Base-by-base conservation (phyloP, 805 yeast species). In the Pichia rugopelliculosa region DNA sequence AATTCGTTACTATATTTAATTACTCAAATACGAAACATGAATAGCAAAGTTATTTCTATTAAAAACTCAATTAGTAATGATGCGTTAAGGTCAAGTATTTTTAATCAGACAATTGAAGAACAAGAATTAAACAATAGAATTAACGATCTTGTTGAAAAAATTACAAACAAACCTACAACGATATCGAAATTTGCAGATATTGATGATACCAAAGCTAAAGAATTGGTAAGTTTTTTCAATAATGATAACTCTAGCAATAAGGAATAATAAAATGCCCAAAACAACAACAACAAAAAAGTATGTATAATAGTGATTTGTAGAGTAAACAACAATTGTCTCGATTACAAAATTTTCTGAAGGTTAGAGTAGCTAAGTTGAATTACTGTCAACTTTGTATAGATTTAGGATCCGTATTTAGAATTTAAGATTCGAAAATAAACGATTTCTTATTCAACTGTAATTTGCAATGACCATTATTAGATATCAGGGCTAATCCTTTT, bases 1-100 rank as follows among this genome's bases (percentile, higher is more conserved):
- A 43, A 46, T 36, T 42, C 46, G 4, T 22, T 46, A 17, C 5
- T 41, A 9, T 46, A 27, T 38, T 36, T 46, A 11, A 26, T 37
- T 7, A 41, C 27, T 6, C 46, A 46, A 33, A 21, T 38, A 22
- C 41, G 43, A 38, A 30, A 30, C 20, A 46, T 22, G 11, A 37
- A 24, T n/a, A 38, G 42, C 8, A 42, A 42, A 21, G 26, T 46
- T 3, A 36, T 36, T 20, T 12, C 11, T 15, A 36, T 38, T 9
- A 46, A 41, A 26, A 45, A 42, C 22, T 26, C 30, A 21, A 18
- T 46, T 6, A 17, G 24, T 6, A 39, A 46, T 38, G 43, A 37
- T 4, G 13, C 11, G 3, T 25, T 42, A 15, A 13, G 2, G 6
- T 11, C 23, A n/a, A 36, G 23, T 13, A 37, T 46, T 39, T 18